Conservation (phyloP, 2,329 filamentous ascomycete genomes). For the Lithohypha guttulata region DNA sequence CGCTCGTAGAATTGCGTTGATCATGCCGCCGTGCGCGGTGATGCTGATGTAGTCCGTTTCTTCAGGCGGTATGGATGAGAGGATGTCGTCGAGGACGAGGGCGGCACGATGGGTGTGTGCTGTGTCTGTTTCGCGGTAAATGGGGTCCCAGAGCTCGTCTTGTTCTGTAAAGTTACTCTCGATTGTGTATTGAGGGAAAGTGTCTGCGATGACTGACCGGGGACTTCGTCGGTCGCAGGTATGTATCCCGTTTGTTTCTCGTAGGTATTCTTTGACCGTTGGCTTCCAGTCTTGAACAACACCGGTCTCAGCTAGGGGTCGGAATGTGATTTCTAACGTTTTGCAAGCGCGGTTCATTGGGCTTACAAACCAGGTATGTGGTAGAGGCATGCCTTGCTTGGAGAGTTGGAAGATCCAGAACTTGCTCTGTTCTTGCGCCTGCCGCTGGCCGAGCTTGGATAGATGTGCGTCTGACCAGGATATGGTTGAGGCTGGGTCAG, state of each 20-base stretch:
- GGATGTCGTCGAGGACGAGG: conserved; percentile 43
- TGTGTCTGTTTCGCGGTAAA: conserved; percentile 39
- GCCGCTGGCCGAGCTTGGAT: conserved; percentile 40
- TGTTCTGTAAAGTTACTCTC: conserved; percentile 45
- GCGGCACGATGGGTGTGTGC: conserved; percentile 38
- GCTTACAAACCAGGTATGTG: conserved; percentile 47
- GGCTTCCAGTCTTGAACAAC: conserved; percentile 36
- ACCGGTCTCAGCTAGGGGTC: conserved; percentile 24
- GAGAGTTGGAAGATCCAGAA: conserved; percentile 44
- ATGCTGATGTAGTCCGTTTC: conserved; percentile 42
- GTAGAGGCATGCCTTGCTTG: conserved; percentile 39
- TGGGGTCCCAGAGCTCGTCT: conserved; percentile 43
- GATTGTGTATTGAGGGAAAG: conserved; percentile 29
- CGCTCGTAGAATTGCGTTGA: conserved; percentile 42
- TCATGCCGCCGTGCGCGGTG: conserved; percentile 50
- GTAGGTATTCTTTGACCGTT: conserved; percentile 46
- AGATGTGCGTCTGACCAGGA: conserved; percentile 51
- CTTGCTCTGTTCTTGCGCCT: conserved; percentile 37
- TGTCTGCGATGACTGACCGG: conserved; percentile 35
- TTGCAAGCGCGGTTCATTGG: conserved; percentile 47
- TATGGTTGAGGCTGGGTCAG: conserved; percentile 40
- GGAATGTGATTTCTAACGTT: conserved; percentile 45
- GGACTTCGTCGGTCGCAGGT: conserved; percentile 50
- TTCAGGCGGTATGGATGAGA: conserved; percentile 23
- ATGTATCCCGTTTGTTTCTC: conserved; percentile 51